Base-by-base conservation (phyloP, 2,329 filamentous ascomycete genomes). In the Decorospora gaudefroyi region DNA sequence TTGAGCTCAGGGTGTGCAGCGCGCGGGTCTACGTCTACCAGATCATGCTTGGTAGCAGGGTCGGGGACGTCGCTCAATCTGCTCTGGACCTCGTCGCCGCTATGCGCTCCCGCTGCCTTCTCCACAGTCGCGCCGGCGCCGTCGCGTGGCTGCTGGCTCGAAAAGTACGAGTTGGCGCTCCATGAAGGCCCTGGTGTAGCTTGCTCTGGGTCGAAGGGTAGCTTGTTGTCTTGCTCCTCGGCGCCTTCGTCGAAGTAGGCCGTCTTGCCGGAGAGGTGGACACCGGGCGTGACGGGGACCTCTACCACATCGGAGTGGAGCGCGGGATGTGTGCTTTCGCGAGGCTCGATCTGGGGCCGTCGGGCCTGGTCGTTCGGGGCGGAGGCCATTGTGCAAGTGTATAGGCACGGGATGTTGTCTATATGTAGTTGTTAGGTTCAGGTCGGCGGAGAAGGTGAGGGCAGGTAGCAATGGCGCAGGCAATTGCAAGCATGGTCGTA, bases 1-100 rank as follows among this genome's bases (percentile, higher is more conserved):
- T 78, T 75, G 18, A 86, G 70, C 10, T 73, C 75, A 5, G 81
- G 78, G 59, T 84, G 77, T 22, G 79, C 76, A 33, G 74, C 71
- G 34, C 76, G 74, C 17, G 81, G 80, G 53, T 84, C 78, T 13
- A 76, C 55, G 42, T 77, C 73, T n/a, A 73, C 69, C 23, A 72
- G 63, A 30, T 76, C 70, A 6, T 64, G 58, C 22, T 74, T 72
- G 35, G 67, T 66, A 3, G 65, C 60, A 6, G 53, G 52, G 39
- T 55, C 70, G 63, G 42, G 50, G 1, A 70, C 61, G 16, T 79
- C 63, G 55, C 78, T 81, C 50, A 82, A 58, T n/a, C 77, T 76
- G 37, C 76, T 74, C 30, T 82, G 64, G 25, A 82, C 61, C 23
- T 82, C 78, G 42, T 75, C 73, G 10, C 73, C 74, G 3, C 74